phyloP scores from a whole-genome alignment of 2,329 filamentous ascomycete species.

The Tolypocladium inflatum region DNA sequence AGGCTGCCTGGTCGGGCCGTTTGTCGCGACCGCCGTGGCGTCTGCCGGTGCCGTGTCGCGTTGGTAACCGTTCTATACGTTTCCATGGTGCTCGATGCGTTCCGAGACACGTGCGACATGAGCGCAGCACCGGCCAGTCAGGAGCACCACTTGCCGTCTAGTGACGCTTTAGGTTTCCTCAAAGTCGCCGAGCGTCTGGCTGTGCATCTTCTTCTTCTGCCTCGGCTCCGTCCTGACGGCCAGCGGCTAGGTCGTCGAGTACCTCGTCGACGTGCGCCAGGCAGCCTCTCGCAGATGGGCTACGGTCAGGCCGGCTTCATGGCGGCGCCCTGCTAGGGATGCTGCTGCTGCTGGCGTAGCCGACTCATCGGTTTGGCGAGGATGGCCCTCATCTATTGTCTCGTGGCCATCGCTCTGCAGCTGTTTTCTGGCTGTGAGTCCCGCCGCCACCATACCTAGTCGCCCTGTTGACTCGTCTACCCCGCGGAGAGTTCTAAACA shows the following conservation, averaged over 20 bases:
- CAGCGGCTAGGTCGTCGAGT: conserved; percentile 55
- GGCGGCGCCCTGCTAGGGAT: conserved; percentile 49
- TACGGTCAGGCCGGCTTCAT: conserved; percentile 53
- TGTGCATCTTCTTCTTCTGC: conserved; percentile 55
- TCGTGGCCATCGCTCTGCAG: conserved; percentile 43
- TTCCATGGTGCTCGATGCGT: conserved; percentile 38
- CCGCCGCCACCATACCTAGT: background rate
- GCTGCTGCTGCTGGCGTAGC: conserved; percentile 46
- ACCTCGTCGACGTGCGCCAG: conserved; percentile 51
- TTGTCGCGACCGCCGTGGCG: conserved; percentile 43
- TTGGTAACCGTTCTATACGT: conserved; percentile 49
- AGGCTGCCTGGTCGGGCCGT: conserved; percentile 47
- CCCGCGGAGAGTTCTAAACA: conserved; percentile 25
- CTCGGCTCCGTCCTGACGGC: conserved; percentile 47
- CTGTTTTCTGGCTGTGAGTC: conserved; percentile 48
- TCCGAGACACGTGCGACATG: conserved; percentile 29
- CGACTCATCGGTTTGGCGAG: conserved; percentile 50
- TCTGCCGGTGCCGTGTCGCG: conserved; percentile 19
- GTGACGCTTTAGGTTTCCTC: conserved; percentile 29
- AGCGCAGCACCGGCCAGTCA: conserved; percentile 10
- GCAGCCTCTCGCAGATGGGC: conserved; percentile 45
- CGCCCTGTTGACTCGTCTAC: background rate
- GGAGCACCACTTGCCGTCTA: conserved; percentile 5
- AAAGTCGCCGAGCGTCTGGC: conserved; percentile 40
- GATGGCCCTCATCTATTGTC: conserved; percentile 46